These are phyloP conservation scores for Hemisphaericaspora subhashii DNA, from an alignment of 1,139 yeast genomes.

Conservation along the genomic window DNA sequence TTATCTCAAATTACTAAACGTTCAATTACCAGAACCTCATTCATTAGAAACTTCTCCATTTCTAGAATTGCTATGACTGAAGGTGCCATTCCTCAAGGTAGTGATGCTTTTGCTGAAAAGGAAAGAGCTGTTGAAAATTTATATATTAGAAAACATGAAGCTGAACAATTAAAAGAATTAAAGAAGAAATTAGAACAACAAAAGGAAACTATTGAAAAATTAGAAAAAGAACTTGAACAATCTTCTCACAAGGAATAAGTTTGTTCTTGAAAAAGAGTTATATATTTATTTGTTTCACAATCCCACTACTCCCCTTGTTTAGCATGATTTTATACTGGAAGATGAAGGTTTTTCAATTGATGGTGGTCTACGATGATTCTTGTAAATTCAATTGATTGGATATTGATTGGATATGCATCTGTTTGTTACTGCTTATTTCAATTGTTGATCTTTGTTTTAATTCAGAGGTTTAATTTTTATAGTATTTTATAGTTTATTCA, in stretches of 20 bases:
- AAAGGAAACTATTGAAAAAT: constrained; percentile 44
- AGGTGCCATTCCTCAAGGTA: constrained; percentile 25
- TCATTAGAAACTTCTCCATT: constrained; percentile 41
- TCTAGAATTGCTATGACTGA: constrained; percentile 33
- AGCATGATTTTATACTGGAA: too few species aligned
- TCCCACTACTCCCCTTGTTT: too few species aligned
- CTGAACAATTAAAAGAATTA: constrained; percentile 49
- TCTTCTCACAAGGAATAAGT: constrained; percentile 30
- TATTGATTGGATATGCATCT: too few species aligned
- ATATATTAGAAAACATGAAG: constrained; percentile 48
- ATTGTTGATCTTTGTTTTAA: too few species aligned
- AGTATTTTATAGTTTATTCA: too few species aligned
- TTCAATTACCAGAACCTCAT: constrained; percentile 20
- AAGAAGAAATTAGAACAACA: constrained; percentile 47
- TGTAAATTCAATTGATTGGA: too few species aligned
- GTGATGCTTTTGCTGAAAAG: constrained; percentile 41
- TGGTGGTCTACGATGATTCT: too few species aligned
- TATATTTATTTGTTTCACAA: not conserved
- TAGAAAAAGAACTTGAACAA: constrained; percentile 40
- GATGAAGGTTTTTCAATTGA: too few species aligned
- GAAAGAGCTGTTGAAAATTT: constrained; percentile 48
- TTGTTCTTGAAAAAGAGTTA: not conserved
- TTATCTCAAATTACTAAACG: constrained; percentile 36
- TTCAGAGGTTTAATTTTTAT: too few species aligned
- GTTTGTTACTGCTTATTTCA: too few species aligned